These are phyloP conservation scores for Malbranchea cinnamomea DNA, from an alignment of 2,329 filamentous ascomycete species.

Conservation along the genomic window DNA sequence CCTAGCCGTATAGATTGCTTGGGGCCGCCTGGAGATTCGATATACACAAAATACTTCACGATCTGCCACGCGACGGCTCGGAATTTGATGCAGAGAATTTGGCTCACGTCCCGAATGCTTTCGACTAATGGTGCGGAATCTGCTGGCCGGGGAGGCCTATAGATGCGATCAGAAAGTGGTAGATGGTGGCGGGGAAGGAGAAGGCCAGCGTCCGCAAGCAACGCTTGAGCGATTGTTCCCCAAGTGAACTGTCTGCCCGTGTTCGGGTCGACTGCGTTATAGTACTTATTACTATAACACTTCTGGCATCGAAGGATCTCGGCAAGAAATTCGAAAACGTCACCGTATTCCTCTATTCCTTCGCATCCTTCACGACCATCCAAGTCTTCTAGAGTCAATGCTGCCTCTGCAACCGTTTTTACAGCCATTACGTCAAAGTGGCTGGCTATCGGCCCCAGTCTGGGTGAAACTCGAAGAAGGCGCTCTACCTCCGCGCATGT, in stretches of 20 bases:
- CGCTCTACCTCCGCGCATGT: no score
- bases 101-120: not conserved
- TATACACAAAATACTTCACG: slow-evolving; percentile 3
- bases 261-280: slow-evolving; percentile 4
- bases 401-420: no score
- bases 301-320: slow-evolving; percentile 4
- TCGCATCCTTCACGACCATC: no score
- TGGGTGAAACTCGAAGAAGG: no score
- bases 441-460: no score
- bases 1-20: slow-evolving; percentile 4
- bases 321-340: slow-evolving; percentile 6
- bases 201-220: not conserved
- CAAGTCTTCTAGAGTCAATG: no score
- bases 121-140: not conserved
- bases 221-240: slow-evolving; percentile 1
- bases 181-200: not conserved
- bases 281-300: slow-evolving; percentile 4
- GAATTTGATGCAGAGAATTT: not conserved
- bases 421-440: no score
- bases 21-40: slow-evolving; percentile 5
- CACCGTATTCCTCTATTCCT: slow-evolving; percentile 4
- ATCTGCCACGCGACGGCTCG: slow-evolving; percentile 7
- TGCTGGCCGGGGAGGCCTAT: not conserved
- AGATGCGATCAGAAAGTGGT: not conserved
- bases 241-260: slow-evolving; percentile 4